Evolutionary conservation across 2,329 filamentous ascomycete genomes (phyloP), one percentile per base, ranked within the genome.

Genomic region (Microcyclosporella mali): DNA sequence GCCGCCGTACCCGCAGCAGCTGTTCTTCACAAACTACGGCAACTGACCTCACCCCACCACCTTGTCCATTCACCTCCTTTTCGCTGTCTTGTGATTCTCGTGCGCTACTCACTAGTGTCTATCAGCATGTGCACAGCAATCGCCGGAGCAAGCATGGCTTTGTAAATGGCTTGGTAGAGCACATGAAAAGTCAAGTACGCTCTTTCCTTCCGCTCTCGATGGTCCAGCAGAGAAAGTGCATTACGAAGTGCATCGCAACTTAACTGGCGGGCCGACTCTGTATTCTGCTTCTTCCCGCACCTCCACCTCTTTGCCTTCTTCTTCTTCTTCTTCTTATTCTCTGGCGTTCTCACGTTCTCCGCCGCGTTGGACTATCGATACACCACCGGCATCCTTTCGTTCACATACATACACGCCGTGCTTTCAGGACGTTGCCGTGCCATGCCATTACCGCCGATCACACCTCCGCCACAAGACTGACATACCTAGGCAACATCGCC

Each of bases 401-500:
- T 25, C 21, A 25, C 21, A 25, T 25, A 4, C 21, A 25, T 25
- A 25, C 21, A 25, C 21, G 21, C 21, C 21, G 21, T 25, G 9
- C 9, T 9, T 9, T 25, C 9, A 6, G 21, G 6, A 25, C 21
- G 21, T 17, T 18, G n/a, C 10, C 16, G n/a, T 34, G 16, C 16
- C 33, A 34, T 34, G 33, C 33, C 8, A 18, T 18, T 34, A 15
- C n/a, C 14, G 33, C 10, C n/a, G 8, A 15, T 11, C 15, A 17
- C n/a, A 15, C 16, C n/a, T 34, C 18, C 33, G 15, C 4, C 12
- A 18, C 33, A 34, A 11, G 6, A 34, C n/a, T 34, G 37, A 41
- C 19, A 41, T 29, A 35, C 36, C 36, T 40, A 35, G 15, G 35
- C 36, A 39, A n/a, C 31, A 12, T 19, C 40, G 14, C 14, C 25